Percentiles rank a stretch among this genome's conserved stretches.
phyloP scores from a whole-genome alignment of 164 flowering plant genomes.

The Cinnamomum micranthum region DNA sequence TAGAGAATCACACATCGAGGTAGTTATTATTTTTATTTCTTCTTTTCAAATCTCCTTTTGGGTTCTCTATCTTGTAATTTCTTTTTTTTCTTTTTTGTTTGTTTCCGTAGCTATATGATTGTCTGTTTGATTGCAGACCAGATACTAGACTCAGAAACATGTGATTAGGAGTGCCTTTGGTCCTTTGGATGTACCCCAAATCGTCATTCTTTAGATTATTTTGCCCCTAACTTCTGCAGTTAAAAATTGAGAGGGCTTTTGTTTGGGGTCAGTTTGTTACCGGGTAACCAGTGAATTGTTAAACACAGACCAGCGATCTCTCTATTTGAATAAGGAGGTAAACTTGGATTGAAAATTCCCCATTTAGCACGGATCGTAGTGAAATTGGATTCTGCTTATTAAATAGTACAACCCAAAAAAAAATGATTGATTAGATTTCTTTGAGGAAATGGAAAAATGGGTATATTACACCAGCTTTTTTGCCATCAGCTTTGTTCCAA shows the following conservation, averaged over 20 bases:
- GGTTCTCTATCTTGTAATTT: neutral
- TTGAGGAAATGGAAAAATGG: neutral
- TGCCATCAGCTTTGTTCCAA: neutral
- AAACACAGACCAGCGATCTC: too few species aligned
- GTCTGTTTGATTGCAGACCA: neutral
- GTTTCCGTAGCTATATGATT: neutral
- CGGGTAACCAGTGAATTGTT: too few species aligned
- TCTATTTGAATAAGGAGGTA: too few species aligned
- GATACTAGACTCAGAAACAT: neutral
- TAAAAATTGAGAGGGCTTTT: too few species aligned
- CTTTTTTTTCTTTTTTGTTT: neutral
- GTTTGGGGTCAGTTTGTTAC: too few species aligned
- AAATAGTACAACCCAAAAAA: neutral
- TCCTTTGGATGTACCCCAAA: neutral
- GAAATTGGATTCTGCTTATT: too few species aligned
- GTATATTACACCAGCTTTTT: too few species aligned
- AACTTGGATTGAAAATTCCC: too few species aligned
- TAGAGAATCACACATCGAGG: slow-evolving; percentile 4
- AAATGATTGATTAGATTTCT: neutral
- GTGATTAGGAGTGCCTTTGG: neutral
- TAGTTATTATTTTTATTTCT: neutral
- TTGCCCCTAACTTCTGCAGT: too few species aligned
- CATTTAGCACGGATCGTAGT: too few species aligned
- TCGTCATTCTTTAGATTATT: too few species aligned
- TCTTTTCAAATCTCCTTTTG: neutral